Percentiles rank a stretch among this genome's conserved stretches.
Evolutionary conservation across 352 stramenopile species (phyloP).

Genomic region (Pythium periplocum): DNA sequence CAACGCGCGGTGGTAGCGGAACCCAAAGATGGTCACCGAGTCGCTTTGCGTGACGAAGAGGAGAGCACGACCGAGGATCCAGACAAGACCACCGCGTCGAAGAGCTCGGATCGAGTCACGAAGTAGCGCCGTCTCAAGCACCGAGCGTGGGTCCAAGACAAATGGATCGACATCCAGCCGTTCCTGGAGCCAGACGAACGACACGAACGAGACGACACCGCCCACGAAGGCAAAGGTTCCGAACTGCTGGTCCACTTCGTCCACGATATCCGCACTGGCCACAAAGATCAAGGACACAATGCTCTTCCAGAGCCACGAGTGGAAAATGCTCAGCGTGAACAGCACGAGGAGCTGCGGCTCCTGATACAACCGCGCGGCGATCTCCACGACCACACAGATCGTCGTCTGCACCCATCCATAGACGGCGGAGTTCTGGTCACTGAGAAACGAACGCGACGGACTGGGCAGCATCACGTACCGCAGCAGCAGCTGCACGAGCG

Average conservation of each 20-base stretch:
- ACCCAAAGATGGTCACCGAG: slow-evolving; percentile 15
- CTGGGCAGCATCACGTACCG: slow-evolving; percentile 24
- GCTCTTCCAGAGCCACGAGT: slow-evolving; percentile 19
- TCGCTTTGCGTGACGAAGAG: slow-evolving; percentile 22
- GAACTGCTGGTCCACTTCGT: slow-evolving; percentile 16
- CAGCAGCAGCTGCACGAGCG: slow-evolving; percentile 20
- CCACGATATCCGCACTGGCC: slow-evolving; percentile 2
- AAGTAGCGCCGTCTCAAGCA: slow-evolving; percentile 17
- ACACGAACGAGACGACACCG: slow-evolving; percentile 20
- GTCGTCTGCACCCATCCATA: slow-evolving; percentile 22
- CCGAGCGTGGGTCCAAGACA: slow-evolving; percentile 22
- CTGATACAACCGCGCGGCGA: slow-evolving; percentile 18
- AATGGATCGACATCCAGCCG: slow-evolving; percentile 22
- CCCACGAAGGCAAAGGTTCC: slow-evolving; percentile 12
- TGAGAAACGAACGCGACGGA: slow-evolving; percentile 16
- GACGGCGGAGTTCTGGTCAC: slow-evolving; percentile 19
- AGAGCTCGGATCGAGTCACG: slow-evolving; percentile 16
- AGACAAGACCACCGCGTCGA: slow-evolving; percentile 17
- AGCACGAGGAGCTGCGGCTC: slow-evolving; percentile 28
- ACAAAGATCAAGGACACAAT: slow-evolving; percentile 14
- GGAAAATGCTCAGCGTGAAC: slow-evolving; percentile 20
- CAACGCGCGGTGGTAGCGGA: slow-evolving; percentile 16
- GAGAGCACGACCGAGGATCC: slow-evolving; percentile 11
- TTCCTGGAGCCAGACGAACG: slow-evolving; percentile 18
- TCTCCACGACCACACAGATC: slow-evolving; percentile 18